Evolutionary conservation across 2,329 filamentous ascomycete species (phyloP), one percentile per base, ranked within the genome.

Genomic region (Penicillium palitans): DNA sequence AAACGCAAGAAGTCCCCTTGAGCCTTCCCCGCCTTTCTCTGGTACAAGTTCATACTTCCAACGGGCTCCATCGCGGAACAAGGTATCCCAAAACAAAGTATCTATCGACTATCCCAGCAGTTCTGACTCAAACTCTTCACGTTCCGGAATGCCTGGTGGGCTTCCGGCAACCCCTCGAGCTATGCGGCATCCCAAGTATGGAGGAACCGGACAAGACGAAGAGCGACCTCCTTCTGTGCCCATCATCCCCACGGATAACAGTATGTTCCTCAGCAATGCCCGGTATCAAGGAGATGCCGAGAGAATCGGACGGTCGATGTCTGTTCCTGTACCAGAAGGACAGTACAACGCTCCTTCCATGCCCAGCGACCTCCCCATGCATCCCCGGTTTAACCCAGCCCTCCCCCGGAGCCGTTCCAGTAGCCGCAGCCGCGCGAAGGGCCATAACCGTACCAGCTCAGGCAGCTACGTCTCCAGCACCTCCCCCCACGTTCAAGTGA

Each of bases 131-230:
- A 69, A 67, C 55, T 76, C 74, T 1, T 72, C 74, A 8, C 75
- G 79, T 2, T 81, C 81, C 15, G 78, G 78, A 2, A 70, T 69
- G 1, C 82, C 84, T 6, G 83, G 93, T 52, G 93, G 92, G 0
- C 83, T 96, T n/a, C 92, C 93, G 15, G 91, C 92, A 2, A 97
- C 93, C 0, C 93, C 93, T 31, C 88, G 91, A 77, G 92, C 92
- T 1, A 96, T 97, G 92, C 86, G 90, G 21, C 86, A 96, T 71
- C 84, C 85, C 1, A 86, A 90, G 44, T 87, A 93, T 65, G 82
- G 62, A 29, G 61, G 83, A 72, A 68, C 66, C 45, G 69, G 69
- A 50, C 60, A 66, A 35, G 77, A 80, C 45, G 74, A 78, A 35
- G 79, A 82, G 17, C 72, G 74, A 33, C 78, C 81, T 25, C 83